Evolutionary conservation across 2,329 filamentous ascomycete species (phyloP).

Genomic region (Claviceps citrina): DNA sequence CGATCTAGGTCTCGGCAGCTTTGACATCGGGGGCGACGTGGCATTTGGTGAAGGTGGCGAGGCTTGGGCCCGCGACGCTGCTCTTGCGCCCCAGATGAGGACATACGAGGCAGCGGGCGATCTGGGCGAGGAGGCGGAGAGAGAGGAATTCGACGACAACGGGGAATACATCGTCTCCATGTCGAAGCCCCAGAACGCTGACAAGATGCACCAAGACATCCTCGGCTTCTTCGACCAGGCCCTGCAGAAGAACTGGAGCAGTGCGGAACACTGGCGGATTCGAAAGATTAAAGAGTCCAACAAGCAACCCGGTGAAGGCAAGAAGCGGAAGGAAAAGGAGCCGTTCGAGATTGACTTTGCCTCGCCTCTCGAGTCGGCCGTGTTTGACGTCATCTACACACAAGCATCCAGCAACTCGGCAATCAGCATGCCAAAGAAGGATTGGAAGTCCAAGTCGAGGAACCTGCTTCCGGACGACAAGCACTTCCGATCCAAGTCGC

Average conservation of each 20-base stretch:
- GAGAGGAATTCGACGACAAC: slow-evolving; percentile 33
- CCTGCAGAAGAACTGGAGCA: slow-evolving; percentile 91
- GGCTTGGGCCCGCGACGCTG: slow-evolving; percentile 84
- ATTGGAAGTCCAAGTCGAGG: slow-evolving; percentile 86
- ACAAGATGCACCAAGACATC: slow-evolving; percentile 75
- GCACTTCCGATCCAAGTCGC: slow-evolving; percentile 87
- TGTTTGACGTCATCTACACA: slow-evolving; percentile 68
- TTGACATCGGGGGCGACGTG: slow-evolving; percentile 55
- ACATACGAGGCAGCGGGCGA: slow-evolving; percentile 57
- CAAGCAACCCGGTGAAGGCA: slow-evolving; percentile 45
- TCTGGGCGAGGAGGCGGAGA: slow-evolving; percentile 33
- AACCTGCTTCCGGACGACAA: slow-evolving; percentile 95
- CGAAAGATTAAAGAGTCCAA: slow-evolving; percentile 69
- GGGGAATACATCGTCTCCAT: slow-evolving; percentile 70
- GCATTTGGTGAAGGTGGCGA: slow-evolving; percentile 94
- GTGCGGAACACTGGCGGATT: slow-evolving; percentile 97
- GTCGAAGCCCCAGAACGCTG: slow-evolving; percentile 46
- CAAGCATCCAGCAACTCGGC: slow-evolving; percentile 63
- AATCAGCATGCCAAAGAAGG: slow-evolving; percentile 79
- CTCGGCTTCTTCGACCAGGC: slow-evolving; percentile 97
- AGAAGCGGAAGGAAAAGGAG: slow-evolving; percentile 83
- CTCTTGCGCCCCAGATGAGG: slow-evolving; percentile 70
- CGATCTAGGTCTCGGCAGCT: slow-evolving; percentile 56
- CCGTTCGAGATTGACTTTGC: slow-evolving; percentile 88
- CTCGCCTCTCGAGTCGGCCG: slow-evolving; percentile 52